phyloP scores from a whole-genome alignment of 176 grass and related monocot species.

The Alloteropsis semialata region DNA sequence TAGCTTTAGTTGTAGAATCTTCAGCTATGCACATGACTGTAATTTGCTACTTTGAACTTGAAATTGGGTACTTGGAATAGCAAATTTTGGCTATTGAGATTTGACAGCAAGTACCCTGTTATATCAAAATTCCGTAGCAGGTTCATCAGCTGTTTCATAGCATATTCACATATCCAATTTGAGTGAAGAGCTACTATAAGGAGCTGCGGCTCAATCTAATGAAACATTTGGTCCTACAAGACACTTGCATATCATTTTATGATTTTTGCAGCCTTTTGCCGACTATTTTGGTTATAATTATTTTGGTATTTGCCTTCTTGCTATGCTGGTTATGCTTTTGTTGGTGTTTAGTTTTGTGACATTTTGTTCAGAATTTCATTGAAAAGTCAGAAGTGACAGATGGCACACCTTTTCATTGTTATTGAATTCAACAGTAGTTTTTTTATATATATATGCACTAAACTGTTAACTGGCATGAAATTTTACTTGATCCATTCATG shows the following conservation, averaged over 20 bases:
- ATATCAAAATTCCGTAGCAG: background rate
- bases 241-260: background rate
- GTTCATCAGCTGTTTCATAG: background rate
- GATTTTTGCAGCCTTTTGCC: background rate
- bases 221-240: too few relatives aligned
- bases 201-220: too few relatives aligned
- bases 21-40: too few relatives aligned
- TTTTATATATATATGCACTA: background rate
- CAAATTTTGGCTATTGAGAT: background rate
- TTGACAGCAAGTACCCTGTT: background rate
- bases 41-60: background rate
- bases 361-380: background rate
- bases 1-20: too few relatives aligned
- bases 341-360: background rate
- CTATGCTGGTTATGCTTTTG: too few relatives aligned
- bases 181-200: background rate
- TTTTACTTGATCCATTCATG: background rate
- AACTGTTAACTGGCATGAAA: background rate
- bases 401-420: background rate
- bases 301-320: background rate
- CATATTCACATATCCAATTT: background rate
- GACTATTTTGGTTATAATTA: background rate
- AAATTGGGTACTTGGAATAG: background rate
- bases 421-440: background rate
- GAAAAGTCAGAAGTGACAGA: background rate